Evolutionary conservation across 805 yeast genomes (phyloP).

Genomic region (Candida nonsorbophila): DNA sequence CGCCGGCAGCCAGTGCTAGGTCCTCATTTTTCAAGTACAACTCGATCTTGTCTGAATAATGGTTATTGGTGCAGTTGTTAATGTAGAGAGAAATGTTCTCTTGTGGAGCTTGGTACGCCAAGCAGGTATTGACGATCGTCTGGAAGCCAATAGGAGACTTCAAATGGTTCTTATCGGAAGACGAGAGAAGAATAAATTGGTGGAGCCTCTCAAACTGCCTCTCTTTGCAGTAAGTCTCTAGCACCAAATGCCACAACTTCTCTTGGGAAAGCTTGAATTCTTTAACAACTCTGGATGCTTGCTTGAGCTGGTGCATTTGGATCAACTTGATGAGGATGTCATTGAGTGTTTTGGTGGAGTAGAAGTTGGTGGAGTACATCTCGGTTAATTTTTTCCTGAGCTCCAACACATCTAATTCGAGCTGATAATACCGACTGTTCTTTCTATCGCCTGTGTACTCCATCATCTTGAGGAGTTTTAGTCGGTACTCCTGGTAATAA

Average conservation of each 20-base stretch:
- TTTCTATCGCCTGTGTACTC: constrained; percentile 16
- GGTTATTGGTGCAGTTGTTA: constrained; percentile 40
- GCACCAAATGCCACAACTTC: constrained; percentile 29
- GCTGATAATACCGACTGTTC: constrained; percentile 15
- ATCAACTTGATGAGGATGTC: constrained; percentile 22
- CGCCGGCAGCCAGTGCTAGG: constrained; percentile 43
- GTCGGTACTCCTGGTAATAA: constrained; percentile 18
- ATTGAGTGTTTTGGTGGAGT: constrained; percentile 17
- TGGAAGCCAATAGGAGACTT: constrained; percentile 71
- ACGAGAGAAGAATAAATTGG: constrained; percentile 20
- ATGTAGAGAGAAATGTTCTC: constrained; percentile 60
- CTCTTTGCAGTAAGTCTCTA: constrained; percentile 21
- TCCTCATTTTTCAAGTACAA: constrained; percentile 52
- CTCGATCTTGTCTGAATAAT: constrained; percentile 42
- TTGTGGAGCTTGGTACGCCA: constrained; percentile 45
- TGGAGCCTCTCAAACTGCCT: constrained; percentile 30
- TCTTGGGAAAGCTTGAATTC: constrained; percentile 26
- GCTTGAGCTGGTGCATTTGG: constrained; percentile 32
- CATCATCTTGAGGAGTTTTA: constrained; percentile 15
- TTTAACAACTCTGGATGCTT: constrained; percentile 22
- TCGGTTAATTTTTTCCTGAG: constrained; percentile 26
- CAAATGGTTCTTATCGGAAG: constrained; percentile 16
- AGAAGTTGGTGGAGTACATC: constrained; percentile 27
- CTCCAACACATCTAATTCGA: constrained; percentile 27
- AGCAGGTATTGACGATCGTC: constrained; percentile 54